A percentile compares a stretch with the other conserved stretches of the same genome.
These are phyloP conservation scores for Eurotiales sp. DNA, from an alignment of 2,329 filamentous ascomycete genomes.

Conservation along the genomic window DNA sequence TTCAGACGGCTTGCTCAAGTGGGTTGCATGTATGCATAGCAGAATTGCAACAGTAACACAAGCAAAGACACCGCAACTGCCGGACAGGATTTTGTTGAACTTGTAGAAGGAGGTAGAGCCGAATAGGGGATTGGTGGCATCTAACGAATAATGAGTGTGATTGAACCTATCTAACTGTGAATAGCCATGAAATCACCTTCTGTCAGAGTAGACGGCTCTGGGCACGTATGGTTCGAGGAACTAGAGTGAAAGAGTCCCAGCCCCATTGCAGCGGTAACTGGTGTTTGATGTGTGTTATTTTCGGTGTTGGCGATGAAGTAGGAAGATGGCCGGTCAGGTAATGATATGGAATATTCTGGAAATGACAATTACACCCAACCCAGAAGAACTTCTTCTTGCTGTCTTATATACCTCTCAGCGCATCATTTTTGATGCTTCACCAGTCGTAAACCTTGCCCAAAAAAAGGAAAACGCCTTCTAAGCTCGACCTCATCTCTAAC, in stretches of 20 bases:
- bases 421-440: too few relatives aligned
- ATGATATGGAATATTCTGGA: too few relatives aligned
- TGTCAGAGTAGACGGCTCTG: neutral
- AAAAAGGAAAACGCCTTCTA: too few relatives aligned
- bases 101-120: slow-evolving; percentile 26
- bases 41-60: slow-evolving; percentile 27
- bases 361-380: too few relatives aligned
- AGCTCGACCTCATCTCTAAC: too few relatives aligned
- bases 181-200: neutral
- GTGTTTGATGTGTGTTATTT: too few relatives aligned
- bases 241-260: neutral
- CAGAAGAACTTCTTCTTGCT: too few relatives aligned
- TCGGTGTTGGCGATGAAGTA: too few relatives aligned
- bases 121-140: slow-evolving; percentile 18
- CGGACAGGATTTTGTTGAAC: slow-evolving; percentile 38
- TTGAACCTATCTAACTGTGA: too few relatives aligned
- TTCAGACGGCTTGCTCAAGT: slow-evolving; percentile 40
- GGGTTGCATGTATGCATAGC: slow-evolving; percentile 35
- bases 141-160: slow-evolving; percentile 15
- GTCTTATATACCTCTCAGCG: too few relatives aligned
- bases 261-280: neutral
- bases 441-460: neutral
- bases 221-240: slow-evolving; percentile 2
- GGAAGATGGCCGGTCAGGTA: too few relatives aligned
- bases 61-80: slow-evolving; percentile 30